Percentiles rank a stretch among this genome's conserved stretches.
Conservation (phyloP, 176 grass and related monocot species). For the Oryza officinalis region DNA sequence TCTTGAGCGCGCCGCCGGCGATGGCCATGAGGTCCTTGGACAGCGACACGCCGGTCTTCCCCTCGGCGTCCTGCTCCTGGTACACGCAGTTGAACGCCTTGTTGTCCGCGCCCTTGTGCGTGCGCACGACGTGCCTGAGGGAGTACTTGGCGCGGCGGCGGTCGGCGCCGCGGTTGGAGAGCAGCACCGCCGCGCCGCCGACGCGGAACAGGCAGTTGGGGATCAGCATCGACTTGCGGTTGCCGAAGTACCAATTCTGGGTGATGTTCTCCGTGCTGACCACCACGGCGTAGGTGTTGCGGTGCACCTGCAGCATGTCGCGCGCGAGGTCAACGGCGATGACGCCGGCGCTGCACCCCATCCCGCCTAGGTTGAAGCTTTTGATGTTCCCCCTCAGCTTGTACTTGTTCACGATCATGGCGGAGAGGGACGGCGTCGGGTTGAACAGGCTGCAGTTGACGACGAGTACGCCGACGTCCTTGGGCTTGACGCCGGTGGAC, state of each 20-base stretch:
- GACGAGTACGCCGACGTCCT: slow-evolving; percentile 78
- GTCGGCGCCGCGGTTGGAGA: slow-evolving; percentile 68
- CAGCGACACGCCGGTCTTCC: slow-evolving; percentile 72
- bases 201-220: slow-evolving; percentile 87
- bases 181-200: slow-evolving; percentile 69
- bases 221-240: slow-evolving; percentile 89
- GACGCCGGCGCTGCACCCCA: slow-evolving; percentile 94
- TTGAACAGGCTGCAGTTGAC: slow-evolving; percentile 94
- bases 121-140: slow-evolving; percentile 75
- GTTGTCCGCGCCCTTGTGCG: slow-evolving; percentile 78
- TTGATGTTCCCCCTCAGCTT: slow-evolving; percentile 79
- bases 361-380: slow-evolving; percentile 84
- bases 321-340: slow-evolving; percentile 75
- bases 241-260: slow-evolving; percentile 91
- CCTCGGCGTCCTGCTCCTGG: slow-evolving; percentile 83
- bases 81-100: slow-evolving; percentile 84
- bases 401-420: slow-evolving; percentile 93
- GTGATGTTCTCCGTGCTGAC: slow-evolving; percentile 98
- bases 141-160: slow-evolving; percentile 68
- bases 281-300: slow-evolving; percentile 70
- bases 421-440: slow-evolving; percentile 86
- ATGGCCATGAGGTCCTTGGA: slow-evolving; percentile 93
- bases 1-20: slow-evolving; percentile 80
- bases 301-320: slow-evolving; percentile 81
- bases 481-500: slow-evolving; percentile 67